phyloP scores from a whole-genome alignment of 208 protist genomes.

The Wallacemonas sp. region DNA sequence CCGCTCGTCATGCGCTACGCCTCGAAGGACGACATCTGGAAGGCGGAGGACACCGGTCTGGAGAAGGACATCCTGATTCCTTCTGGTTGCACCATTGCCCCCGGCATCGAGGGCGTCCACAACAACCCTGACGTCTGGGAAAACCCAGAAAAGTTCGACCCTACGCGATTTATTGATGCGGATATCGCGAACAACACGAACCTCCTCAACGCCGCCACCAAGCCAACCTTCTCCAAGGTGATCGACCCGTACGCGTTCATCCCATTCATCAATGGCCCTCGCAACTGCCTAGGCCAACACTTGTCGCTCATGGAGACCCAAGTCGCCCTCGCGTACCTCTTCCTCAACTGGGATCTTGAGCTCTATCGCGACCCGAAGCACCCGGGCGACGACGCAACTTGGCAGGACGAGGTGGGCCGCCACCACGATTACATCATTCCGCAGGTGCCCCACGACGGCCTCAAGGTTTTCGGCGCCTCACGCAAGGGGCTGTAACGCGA shows the following conservation, averaged over 20 bases:
- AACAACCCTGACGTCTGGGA: constrained; percentile 79
- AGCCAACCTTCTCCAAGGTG: constrained; percentile 43
- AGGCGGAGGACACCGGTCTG: constrained; percentile 74
- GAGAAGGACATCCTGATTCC: constrained; percentile 70
- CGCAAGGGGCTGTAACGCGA: constrained; percentile 18
- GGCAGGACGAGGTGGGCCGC: constrained; percentile 63
- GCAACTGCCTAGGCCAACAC: constrained; percentile 93
- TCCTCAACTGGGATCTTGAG: constrained; percentile 72
- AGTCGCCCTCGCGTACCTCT: constrained; percentile 73
- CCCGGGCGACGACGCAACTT: constrained; percentile 24
- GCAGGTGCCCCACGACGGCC: constrained; percentile 74
- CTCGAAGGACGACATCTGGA: constrained; percentile 74
- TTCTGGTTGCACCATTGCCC: constrained; percentile 70
- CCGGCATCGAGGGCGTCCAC: constrained; percentile 85
- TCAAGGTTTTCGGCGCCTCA: constrained; percentile 56
- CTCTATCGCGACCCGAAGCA: constrained; percentile 41
- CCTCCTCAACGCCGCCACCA: constrained; percentile 28
- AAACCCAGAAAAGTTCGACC: constrained; percentile 74
- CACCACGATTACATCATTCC: constrained; percentile 86
- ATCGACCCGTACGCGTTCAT: constrained; percentile 91
- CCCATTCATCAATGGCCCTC: constrained; percentile 92
- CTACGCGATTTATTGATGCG: constrained; percentile 79
- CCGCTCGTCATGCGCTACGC: constrained; percentile 86
- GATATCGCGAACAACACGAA: constrained; percentile 84
- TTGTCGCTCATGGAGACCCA: constrained; percentile 89